A percentile compares a stretch with the other conserved stretches of the same genome.
phyloP scores from a whole-genome alignment of 805 yeast species.

The Wickerhamomyces strasburgensis region DNA sequence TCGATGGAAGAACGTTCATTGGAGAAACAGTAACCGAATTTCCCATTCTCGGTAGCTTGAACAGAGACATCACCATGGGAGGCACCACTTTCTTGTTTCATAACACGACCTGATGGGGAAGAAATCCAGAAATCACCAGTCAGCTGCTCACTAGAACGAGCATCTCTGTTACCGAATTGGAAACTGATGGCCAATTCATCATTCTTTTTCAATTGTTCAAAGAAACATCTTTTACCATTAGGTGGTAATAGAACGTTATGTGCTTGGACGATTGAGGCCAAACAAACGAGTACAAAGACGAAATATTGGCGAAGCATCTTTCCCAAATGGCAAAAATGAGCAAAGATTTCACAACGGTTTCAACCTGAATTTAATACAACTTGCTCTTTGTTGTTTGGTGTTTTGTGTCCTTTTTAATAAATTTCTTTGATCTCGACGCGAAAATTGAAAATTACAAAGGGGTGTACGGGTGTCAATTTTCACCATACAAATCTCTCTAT shows the following conservation, averaged over 20 bases:
- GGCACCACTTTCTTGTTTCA: constrained; percentile 45
- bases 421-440: constrained; percentile 2
- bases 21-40: constrained; percentile 83
- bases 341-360: not conserved
- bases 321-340: too few relatives aligned
- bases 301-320: constrained; percentile 3
- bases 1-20: constrained; percentile 70
- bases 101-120: constrained; percentile 38
- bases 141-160: constrained; percentile 60
- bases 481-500: not conserved
- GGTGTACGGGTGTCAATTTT: not conserved
- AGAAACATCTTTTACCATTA: constrained; percentile 83
- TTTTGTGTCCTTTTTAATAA: not conserved
- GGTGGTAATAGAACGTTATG: constrained; percentile 83
- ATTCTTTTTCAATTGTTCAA: constrained; percentile 71
- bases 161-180: constrained; percentile 91
- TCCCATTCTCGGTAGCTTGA: constrained; percentile 64
- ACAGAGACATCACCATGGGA: constrained; percentile 80
- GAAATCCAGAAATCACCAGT: constrained; percentile 52
- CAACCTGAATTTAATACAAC: constrained; percentile 2
- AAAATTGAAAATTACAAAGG: constrained; percentile 1
- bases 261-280: constrained; percentile 35
- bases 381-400: constrained; percentile 1
- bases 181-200: constrained; percentile 85
- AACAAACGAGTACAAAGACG: constrained; percentile 3